Evolutionary conservation across 805 yeast genomes (phyloP).

Genomic region (Candida golubevii): DNA sequence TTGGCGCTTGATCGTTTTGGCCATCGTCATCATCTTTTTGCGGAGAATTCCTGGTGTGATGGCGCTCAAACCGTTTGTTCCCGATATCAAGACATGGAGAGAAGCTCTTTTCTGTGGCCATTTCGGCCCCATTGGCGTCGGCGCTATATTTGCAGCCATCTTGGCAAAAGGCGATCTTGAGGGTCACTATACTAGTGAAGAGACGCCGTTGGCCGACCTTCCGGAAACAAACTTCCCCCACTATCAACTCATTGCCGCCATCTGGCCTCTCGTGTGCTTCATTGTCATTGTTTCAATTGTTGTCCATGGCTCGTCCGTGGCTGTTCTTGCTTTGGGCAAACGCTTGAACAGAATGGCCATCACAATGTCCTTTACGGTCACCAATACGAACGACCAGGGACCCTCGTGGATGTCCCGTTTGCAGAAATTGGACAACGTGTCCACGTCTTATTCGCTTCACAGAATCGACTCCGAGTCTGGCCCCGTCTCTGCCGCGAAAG

Average conservation of each 20-base stretch:
- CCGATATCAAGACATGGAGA: conserved; percentile 87
- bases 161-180: conserved; percentile 73
- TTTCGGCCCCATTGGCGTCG: conserved; percentile 95
- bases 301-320: conserved; percentile 79
- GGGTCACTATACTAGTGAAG: conserved; percentile 42
- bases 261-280: conserved; percentile 67
- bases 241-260: conserved; percentile 53
- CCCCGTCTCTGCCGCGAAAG: not conserved
- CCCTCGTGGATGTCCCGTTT: conserved; percentile 81
- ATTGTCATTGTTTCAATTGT: conserved; percentile 75
- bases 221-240: conserved; percentile 48
- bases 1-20: conserved; percentile 77
- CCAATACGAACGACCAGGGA: conserved; percentile 49
- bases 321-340: conserved; percentile 48
- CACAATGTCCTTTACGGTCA: conserved; percentile 77
- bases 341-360: conserved; percentile 88
- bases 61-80: conserved; percentile 69
- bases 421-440: conserved; percentile 68
- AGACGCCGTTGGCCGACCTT: conserved; percentile 51
- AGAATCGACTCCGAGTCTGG: conserved; percentile 75
- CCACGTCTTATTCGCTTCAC: conserved; percentile 76
- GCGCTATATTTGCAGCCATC: conserved; percentile 82
- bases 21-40: conserved; percentile 67
- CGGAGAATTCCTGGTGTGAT: conserved; percentile 82
- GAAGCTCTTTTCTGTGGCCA: conserved; percentile 94